phyloP scores from a whole-genome alignment of 352 stramenopile genomes.

The Phytophthora sansomeana region DNA sequence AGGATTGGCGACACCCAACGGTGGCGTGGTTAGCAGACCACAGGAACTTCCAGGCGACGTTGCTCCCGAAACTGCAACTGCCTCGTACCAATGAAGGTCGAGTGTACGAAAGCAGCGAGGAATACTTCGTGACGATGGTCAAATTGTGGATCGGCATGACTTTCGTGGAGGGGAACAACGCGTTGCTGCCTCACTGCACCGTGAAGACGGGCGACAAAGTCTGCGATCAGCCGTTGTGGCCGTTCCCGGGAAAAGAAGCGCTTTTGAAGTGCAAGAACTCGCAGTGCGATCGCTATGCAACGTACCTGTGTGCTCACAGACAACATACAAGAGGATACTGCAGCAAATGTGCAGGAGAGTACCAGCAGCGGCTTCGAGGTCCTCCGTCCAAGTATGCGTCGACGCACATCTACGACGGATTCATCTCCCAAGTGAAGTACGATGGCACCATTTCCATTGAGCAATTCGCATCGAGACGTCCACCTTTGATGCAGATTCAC shows the following conservation, averaged over 20 bases:
- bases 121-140: conserved; percentile 83
- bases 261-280: conserved; percentile 53
- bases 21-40: conserved; percentile 78
- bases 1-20: conserved; percentile 71
- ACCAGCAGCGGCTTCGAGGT: conserved; percentile 61
- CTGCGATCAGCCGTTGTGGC: conserved; percentile 77
- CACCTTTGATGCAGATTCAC: conserved; percentile 67
- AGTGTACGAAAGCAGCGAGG: conserved; percentile 76
- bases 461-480: conserved; percentile 65
- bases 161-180: conserved; percentile 88
- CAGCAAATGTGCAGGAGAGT: conserved; percentile 54
- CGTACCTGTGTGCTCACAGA: conserved; percentile 70
- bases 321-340: conserved; percentile 70
- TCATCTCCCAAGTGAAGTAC: conserved; percentile 54
- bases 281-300: conserved; percentile 55
- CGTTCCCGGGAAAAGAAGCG: conserved; percentile 41
- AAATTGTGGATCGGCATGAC: conserved; percentile 90
- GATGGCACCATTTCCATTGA: conserved; percentile 73
- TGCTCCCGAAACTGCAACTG: conserved; percentile 78
- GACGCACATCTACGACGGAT: conserved; percentile 86
- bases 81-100: conserved; percentile 36
- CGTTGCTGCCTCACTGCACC: conserved; percentile 79
- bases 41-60: conserved; percentile 73
- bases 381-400: conserved; percentile 65
- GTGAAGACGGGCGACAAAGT: conserved; percentile 56